Conservation (phyloP, 2,329 filamentous ascomycete species). For the Cercospora zeina region DNA sequence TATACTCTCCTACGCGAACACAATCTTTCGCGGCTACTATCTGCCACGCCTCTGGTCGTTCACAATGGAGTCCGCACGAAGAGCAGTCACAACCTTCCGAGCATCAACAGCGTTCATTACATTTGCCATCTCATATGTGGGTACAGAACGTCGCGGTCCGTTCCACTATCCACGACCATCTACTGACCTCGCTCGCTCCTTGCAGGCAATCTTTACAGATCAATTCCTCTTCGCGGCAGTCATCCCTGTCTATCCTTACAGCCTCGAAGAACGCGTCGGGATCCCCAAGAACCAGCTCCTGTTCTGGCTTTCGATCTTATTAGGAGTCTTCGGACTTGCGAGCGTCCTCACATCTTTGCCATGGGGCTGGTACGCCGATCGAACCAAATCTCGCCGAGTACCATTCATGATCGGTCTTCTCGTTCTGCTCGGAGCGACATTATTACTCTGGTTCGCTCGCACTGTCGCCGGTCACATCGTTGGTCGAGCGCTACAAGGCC, state of each 20-base stretch:
- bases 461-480: constrained; percentile 60
- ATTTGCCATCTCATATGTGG: constrained; percentile 28
- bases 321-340: constrained; percentile 68
- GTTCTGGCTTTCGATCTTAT: constrained; percentile 66
- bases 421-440: constrained; percentile 61
- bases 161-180: background rate
- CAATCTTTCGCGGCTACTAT: background rate
- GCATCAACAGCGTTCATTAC: constrained; percentile 31
- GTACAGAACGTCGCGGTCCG: background rate
- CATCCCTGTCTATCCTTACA: constrained; percentile 29
- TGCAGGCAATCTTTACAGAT: constrained; percentile 29
- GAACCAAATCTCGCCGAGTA: constrained; percentile 58
- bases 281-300: constrained; percentile 50
- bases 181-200: background rate
- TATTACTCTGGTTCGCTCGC: constrained; percentile 64
- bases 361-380: constrained; percentile 60
- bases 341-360: constrained; percentile 54
- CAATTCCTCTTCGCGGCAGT: constrained; percentile 33
- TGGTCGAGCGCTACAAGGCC: constrained; percentile 65
- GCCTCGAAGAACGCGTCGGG: constrained; percentile 20
- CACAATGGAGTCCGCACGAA: constrained; percentile 10
- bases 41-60: background rate
- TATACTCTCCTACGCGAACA: background rate
- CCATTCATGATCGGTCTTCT: constrained; percentile 64
- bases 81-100: constrained; percentile 19